A percentile compares a stretch with the other conserved stretches of the same genome.
Evolutionary conservation across 2,329 filamentous ascomycete genomes (phyloP).

Genomic region (Aspergillus phoenicis): DNA sequence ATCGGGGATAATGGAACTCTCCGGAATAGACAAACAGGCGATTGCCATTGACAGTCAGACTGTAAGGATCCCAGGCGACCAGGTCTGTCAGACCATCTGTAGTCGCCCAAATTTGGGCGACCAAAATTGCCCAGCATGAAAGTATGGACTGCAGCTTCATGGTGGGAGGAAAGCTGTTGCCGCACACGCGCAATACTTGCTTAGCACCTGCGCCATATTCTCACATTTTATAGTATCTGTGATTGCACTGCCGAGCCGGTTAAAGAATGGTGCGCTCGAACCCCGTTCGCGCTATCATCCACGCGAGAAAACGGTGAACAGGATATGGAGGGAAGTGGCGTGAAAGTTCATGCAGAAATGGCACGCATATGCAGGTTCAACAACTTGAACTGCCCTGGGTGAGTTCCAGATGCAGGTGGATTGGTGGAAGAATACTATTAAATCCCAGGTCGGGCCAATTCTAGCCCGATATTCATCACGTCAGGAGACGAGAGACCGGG

Average conservation of each 20-base stretch:
- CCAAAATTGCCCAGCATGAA: background rate
- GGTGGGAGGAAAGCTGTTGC: background rate
- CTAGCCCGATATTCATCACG: background rate
- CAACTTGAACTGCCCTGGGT: background rate
- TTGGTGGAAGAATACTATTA: constrained; percentile 1
- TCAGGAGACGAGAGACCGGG: background rate
- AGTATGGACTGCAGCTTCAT: constrained; percentile 6
- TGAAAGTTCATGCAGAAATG: background rate
- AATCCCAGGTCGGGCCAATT: background rate
- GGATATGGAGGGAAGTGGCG: background rate
- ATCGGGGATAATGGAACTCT: constrained; percentile 69
- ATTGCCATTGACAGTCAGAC: constrained; percentile 60
- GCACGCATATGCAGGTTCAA: constrained; percentile 2
- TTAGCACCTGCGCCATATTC: too few species aligned
- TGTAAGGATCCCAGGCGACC: constrained; percentile 10
- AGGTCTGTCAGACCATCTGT: constrained; percentile 5
- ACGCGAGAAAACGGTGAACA: background rate
- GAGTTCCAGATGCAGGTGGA: background rate
- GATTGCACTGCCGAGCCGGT: background rate
- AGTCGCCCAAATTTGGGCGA: background rate
- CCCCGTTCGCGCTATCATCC: background rate
- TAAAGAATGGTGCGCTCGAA: background rate
- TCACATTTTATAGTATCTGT: background rate
- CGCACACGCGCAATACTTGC: too few species aligned
- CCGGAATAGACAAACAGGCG: constrained; percentile 70